Conservation (phyloP, 345 rosid species). For the Sisymbrium altissimum region DNA sequence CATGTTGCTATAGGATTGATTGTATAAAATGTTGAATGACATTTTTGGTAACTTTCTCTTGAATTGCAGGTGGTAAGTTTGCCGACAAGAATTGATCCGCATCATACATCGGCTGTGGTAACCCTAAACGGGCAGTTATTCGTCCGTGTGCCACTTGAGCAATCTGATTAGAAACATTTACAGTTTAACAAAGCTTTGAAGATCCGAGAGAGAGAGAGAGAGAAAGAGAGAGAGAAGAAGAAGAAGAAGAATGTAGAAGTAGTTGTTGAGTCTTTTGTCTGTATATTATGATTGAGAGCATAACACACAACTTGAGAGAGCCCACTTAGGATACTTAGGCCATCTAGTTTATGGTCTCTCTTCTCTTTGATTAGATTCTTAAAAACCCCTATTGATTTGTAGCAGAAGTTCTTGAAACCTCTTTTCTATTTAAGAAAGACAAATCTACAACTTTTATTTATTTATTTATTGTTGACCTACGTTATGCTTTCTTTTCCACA, state of each 20-base stretch:
- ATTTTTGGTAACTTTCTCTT: neutral
- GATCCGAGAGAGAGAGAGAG: neutral
- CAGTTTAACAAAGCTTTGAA: conserved; percentile 18
- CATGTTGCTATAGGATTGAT: neutral
- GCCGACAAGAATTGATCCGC: conserved; percentile 83
- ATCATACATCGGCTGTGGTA: conserved; percentile 81
- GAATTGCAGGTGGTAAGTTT: conserved; percentile 63
- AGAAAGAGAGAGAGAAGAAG: neutral
- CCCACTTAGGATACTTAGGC: conserved; percentile 25
- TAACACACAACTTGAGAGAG: conserved; percentile 11
- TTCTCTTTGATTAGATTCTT: conserved; percentile 18
- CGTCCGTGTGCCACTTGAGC: conserved; percentile 75
- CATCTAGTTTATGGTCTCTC: conserved; percentile 29
- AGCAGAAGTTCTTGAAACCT: conserved; percentile 8
- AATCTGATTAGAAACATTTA: conserved; percentile 31
- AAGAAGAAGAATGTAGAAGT: conserved; percentile 19
- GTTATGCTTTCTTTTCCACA: neutral
- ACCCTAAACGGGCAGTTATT: conserved; percentile 82
- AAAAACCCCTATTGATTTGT: conserved; percentile 16
- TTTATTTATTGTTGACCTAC: neutral
- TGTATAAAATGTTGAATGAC: neutral
- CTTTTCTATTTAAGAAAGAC: neutral
- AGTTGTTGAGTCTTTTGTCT: conserved; percentile 24
- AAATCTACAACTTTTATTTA: neutral
- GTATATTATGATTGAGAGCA: conserved; percentile 32